A percentile compares a stretch with the other conserved stretches of the same genome.
Conservation (phyloP, 176 grass and related monocot species). For the Musa acuminata region DNA sequence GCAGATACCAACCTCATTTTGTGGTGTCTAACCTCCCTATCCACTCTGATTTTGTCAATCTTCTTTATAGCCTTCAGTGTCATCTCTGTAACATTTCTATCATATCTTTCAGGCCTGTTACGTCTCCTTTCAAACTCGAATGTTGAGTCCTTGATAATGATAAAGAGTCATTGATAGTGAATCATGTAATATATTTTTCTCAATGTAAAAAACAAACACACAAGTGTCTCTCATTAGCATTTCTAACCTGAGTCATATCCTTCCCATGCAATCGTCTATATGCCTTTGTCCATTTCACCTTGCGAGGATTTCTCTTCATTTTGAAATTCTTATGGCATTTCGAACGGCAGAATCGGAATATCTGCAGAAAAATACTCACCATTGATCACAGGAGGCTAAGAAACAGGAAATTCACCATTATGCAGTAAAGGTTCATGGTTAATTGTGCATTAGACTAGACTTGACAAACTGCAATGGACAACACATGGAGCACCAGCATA, state of each 20-base stretch:
- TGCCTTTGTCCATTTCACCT: conserved; percentile 95
- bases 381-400: neutral
- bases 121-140: conserved; percentile 97
- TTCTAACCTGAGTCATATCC: conserved; percentile 76
- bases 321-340: conserved; percentile 99
- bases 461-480: neutral
- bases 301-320: conserved; percentile 99
- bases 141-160: conserved; percentile 46
- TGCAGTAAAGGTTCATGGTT: neutral
- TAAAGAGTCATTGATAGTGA: too few relatives aligned
- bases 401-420: neutral
- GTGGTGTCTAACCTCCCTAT: conserved; percentile 49
- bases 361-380: conserved; percentile 24
- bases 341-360: conserved; percentile 86
- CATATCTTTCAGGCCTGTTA: conserved; percentile 82
- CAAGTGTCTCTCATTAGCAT: too few relatives aligned
- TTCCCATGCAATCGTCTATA: conserved; percentile 73
- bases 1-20: too few relatives aligned
- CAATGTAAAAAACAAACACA: too few relatives aligned
- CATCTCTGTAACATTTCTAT: conserved; percentile 47
- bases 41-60: conserved; percentile 60
- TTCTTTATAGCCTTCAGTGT: conserved; percentile 65
- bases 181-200: too few relatives aligned
- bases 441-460: too few relatives aligned
- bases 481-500: neutral